Conservation (phyloP, 2,329 filamentous ascomycete species). For the Hypoxylon sp. region DNA sequence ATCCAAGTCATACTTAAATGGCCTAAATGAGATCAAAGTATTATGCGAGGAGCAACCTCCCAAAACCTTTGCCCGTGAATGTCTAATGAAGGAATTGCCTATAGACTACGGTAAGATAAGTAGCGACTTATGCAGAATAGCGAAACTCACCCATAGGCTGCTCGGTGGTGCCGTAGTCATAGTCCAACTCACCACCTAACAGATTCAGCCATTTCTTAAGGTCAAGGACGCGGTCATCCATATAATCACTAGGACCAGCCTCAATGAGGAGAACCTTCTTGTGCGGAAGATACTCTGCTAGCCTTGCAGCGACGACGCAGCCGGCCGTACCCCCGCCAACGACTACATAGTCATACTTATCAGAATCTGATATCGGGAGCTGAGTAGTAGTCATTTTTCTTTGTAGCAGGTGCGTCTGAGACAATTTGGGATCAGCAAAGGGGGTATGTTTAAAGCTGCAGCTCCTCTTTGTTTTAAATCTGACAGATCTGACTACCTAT, state of each 20-base stretch:
- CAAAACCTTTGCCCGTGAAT: constrained; percentile 92
- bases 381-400: constrained; percentile 71
- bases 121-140: constrained; percentile 22
- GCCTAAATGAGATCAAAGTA: constrained; percentile 92
- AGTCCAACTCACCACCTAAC: constrained; percentile 89
- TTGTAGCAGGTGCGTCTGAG: constrained; percentile 13
- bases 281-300: constrained; percentile 86
- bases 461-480: constrained; percentile 18
- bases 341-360: constrained; percentile 86
- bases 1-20: constrained; percentile 89
- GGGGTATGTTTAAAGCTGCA: constrained; percentile 24
- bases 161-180: constrained; percentile 90
- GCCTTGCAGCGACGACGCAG: constrained; percentile 84
- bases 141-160: constrained; percentile 78
- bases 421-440: constrained; percentile 15
- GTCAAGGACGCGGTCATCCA: constrained; percentile 87
- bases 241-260: constrained; percentile 89
- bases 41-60: constrained; percentile 96
- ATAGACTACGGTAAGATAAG: constrained; percentile 49
- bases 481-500: neutral
- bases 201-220: constrained; percentile 89
- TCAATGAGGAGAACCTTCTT: constrained; percentile 88
- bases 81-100: constrained; percentile 92
- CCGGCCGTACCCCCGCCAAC: constrained; percentile 89
- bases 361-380: constrained; percentile 73